These are phyloP conservation scores for Tephrocybe sp. DNA, from an alignment of 768 basidiomycete genomes.

Conservation along the genomic window DNA sequence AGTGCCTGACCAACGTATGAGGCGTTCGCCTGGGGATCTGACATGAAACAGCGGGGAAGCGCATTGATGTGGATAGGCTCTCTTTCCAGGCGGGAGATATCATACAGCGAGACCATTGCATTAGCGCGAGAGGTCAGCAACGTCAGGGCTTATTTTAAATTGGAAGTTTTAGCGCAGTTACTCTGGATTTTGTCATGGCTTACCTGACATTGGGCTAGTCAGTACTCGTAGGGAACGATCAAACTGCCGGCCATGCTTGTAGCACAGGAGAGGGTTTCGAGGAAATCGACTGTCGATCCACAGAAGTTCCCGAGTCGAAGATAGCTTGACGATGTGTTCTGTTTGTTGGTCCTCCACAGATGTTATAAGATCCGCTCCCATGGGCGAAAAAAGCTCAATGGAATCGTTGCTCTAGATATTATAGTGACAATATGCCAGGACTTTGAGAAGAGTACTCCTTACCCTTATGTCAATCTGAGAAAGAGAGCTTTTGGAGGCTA, in stretches of 20 bases:
- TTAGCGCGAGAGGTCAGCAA: slow-evolving; percentile 63
- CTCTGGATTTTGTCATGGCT: slow-evolving; percentile 22
- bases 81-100: slow-evolving; percentile 46
- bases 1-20: slow-evolving; percentile 32
- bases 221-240: slow-evolving; percentile 56
- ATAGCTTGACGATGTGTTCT: slow-evolving; percentile 50
- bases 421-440: not conserved
- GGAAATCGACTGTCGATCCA: slow-evolving; percentile 71
- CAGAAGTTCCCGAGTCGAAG: slow-evolving; percentile 59
- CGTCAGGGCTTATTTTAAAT: slow-evolving; percentile 42
- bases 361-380: slow-evolving; percentile 44
- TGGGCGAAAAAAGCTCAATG: slow-evolving; percentile 34
- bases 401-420: slow-evolving; percentile 28
- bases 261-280: slow-evolving; percentile 57
- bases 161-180: not conserved
- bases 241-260: slow-evolving; percentile 57
- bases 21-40: slow-evolving; percentile 22
- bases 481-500: slow-evolving; percentile 46
- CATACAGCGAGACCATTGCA: slow-evolving; percentile 61
- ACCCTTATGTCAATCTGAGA: slow-evolving; percentile 59
- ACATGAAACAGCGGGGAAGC: slow-evolving; percentile 45
- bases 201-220: slow-evolving; percentile 36
- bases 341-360: slow-evolving; percentile 45
- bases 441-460: slow-evolving; percentile 19
- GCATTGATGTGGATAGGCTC: slow-evolving; percentile 43